These are phyloP conservation scores for Nitzschia sp. DNA, from an alignment of 108 stramenopile species.

Conservation along the genomic window DNA sequence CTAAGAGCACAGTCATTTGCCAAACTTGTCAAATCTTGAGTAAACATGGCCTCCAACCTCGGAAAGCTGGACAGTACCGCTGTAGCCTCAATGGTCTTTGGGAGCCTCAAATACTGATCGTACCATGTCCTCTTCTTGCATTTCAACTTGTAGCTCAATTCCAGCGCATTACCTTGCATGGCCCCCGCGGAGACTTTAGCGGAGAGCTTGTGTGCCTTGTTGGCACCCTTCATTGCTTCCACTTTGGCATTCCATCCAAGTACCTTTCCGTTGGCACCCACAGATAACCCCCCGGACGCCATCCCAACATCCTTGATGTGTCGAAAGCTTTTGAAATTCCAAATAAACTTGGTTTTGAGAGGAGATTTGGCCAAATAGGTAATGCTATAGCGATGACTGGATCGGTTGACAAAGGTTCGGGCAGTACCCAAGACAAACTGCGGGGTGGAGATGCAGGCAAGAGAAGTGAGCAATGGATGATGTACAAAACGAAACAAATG, in stretches of 20 bases:
- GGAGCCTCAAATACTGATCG: constrained; percentile 30
- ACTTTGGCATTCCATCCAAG: constrained; percentile 36
- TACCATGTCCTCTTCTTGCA: constrained; percentile 20
- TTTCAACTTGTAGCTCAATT: constrained; percentile 20
- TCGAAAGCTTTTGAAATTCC: constrained; percentile 35
- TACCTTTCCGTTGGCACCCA: constrained; percentile 28
- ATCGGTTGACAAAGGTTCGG: constrained; percentile 38
- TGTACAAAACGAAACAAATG: neutral
- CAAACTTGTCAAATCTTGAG: constrained; percentile 28
- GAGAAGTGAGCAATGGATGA: neutral
- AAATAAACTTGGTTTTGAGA: constrained; percentile 24
- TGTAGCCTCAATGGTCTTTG: constrained; percentile 30
- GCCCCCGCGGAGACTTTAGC: constrained; percentile 30
- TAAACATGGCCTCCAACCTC: constrained; percentile 25
- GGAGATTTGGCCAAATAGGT: constrained; percentile 36
- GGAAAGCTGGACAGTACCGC: constrained; percentile 19
- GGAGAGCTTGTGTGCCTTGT: constrained; percentile 23
- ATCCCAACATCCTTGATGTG: constrained; percentile 35
- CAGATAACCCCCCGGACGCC: constrained; percentile 27
- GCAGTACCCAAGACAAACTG: constrained; percentile 28
- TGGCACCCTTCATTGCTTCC: constrained; percentile 15
- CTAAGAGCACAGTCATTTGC: constrained; percentile 29
- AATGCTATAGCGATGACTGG: constrained; percentile 30
- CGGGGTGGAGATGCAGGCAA: neutral
- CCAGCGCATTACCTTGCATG: constrained; percentile 39